Base-by-base conservation (phyloP, 768 basidiomycete species). In the Suillus cothurnatus region DNA sequence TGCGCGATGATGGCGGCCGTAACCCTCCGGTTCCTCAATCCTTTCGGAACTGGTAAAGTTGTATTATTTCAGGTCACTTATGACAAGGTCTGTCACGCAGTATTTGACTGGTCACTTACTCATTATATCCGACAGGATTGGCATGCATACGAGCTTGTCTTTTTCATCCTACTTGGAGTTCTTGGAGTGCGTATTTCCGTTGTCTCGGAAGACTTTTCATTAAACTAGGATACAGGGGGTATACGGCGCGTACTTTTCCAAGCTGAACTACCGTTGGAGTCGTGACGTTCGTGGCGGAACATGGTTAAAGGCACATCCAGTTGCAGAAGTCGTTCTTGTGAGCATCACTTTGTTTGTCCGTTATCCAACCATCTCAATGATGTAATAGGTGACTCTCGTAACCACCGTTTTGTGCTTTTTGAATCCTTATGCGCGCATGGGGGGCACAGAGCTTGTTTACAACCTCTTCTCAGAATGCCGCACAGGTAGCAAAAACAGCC, bases 1-100 rank as follows among this genome's bases (percentile, higher is more conserved):
- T 99, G 97, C 73, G 97, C 97, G 2, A 89, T 99, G 85, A 93
- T 99, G 69, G 97, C 97, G 2, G 97, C 97, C 1, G 91, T 98
- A 70, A 97, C 97, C 0, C 81, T 99, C 53, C 86, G 89, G 78
- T 91, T 96, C 66, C 88, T 99, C 41, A 92, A 99, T 76, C 97
- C 97, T 0, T 98, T 98, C 72, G 93, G 94, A 17, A 97, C 94
- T 6, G 95, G 95, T 28, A 97, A 97, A 74, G 82, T 98, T 26
- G 95, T 97, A 0, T 80, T 97, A 50, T 95, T 95, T 76, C 92
- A 94, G 71, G 94, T 96, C 49, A 92, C 90, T 0, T 97, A 96
- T 71, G 90, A 92, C 73, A 92, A 87, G 81, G 93, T 90, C 62
- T 12, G 71, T 32, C 9, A 7, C 26, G 28, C 38, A 26, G 9